Base-by-base conservation (phyloP, 129 eudicot species). In the Flaveria robusta region DNA sequence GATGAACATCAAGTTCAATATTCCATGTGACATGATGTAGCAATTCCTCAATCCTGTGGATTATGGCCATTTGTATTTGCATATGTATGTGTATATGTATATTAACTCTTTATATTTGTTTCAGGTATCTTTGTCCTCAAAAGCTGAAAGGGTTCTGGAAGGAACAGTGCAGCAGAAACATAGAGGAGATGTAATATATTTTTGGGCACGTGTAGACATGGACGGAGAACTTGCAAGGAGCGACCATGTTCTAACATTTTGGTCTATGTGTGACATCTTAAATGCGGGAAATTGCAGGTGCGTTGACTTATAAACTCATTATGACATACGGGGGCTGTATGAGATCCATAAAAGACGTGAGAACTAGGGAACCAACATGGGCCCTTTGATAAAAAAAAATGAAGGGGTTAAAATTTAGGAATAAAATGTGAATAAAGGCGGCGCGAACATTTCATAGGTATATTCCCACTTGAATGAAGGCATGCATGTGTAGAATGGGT, bases 231-330 rank as follows among this genome's bases (percentile, higher is more conserved):
- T 74, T 83, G 66, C 79, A 15, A 85, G 82, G 81, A 86, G 79
- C 68, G 85, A 77, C n/a, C 83, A 83, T 79, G 76, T 42, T 68
- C 83, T 84, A 49, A 82, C 92, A 12, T 94, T 94, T 81, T 94
- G 99, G 99, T 91, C 99, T 67, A 83, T 88, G 78, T 94, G 99
- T 83, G 99, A 94, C 71, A 81, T 89, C 82, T 79, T 91, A 73
- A 94, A 94, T 85, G 96, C 90, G 9, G 99, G 97, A 79, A 85
- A 90, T 66, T 94, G 99, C 92, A 83, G 99, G 99, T 91, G 51
- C 59, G 2, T 13, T 70, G 23, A 55, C 56, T 20, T 42, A 13
- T 68, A 68, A n/a, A 0, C 14, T 37, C 39, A 55, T 75, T 55
- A 52, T 56, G 14, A 14, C 54, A 37, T 74, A 16, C 19, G 55